These are phyloP conservation scores for Lentinula aciculospora DNA, from an alignment of 768 basidiomycete genomes.

Conservation along the genomic window DNA sequence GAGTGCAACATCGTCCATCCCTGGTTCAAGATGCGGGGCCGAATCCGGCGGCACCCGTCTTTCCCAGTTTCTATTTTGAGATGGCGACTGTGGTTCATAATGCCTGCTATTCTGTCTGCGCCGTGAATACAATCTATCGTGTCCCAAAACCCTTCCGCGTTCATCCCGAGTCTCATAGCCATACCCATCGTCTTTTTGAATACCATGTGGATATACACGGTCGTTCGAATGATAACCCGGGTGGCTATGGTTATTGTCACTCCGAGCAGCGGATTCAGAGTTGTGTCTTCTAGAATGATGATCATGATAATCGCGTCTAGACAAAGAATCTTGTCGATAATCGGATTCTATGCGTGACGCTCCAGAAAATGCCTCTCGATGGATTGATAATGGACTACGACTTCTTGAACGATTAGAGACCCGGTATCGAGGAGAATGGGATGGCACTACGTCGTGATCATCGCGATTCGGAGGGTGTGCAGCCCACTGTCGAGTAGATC, in stretches of 20 bases:
- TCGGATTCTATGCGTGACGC: not conserved
- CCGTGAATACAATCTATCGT: not conserved
- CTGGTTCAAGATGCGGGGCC: not conserved
- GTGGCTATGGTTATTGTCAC: no score
- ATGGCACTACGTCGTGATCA: not conserved
- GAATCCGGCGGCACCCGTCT: not conserved
- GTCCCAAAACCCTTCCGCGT: not conserved
- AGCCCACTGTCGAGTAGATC: conserved; percentile 49
- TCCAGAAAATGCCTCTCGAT: not conserved
- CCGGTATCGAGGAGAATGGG: not conserved
- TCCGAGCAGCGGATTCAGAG: no score
- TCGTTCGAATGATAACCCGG: no score
- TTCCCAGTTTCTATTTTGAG: not conserved
- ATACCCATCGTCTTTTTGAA: not conserved
- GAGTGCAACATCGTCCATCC: not conserved
- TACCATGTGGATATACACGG: not conserved
- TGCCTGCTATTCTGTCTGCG: not conserved
- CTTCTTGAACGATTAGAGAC: not conserved
- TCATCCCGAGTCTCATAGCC: not conserved
- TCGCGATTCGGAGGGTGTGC: conserved; percentile 73
- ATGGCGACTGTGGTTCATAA: not conserved
- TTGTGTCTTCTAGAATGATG: no score
- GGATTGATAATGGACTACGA: not conserved
- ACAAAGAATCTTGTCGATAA: not conserved
- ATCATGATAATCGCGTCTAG: not conserved